Percentiles rank a stretch among this genome's conserved stretches.
Evolutionary conservation across 768 basidiomycete genomes (phyloP).

Genomic region (Hygrophoropsis aurantiaca): DNA sequence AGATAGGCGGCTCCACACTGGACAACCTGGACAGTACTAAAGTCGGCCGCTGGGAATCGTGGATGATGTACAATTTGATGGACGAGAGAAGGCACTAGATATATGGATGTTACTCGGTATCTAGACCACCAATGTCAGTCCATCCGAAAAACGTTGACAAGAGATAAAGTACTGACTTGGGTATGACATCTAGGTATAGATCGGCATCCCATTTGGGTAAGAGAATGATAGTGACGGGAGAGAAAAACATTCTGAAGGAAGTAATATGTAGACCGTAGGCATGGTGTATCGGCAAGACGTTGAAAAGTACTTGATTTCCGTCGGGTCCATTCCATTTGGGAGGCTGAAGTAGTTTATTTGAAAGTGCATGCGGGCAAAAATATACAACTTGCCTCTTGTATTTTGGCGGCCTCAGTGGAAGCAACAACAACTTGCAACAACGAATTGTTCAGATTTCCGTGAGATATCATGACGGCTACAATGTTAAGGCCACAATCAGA

Average conservation of each 20-base stretch:
- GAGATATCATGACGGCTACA: constrained; percentile 71
- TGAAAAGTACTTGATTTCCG: constrained; percentile 49
- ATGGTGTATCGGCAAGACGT: constrained; percentile 69
- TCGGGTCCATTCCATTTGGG: constrained; percentile 40
- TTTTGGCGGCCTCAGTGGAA: constrained; percentile 27
- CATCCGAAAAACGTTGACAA: background rate
- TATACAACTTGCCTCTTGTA: constrained; percentile 42
- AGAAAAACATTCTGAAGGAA: constrained; percentile 46
- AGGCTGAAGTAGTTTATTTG: constrained; percentile 27
- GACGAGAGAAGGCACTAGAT: constrained; percentile 60
- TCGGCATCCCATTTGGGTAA: constrained; percentile 63
- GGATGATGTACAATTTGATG: constrained; percentile 65
- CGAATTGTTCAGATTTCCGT: constrained; percentile 57
- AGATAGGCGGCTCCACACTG: constrained; percentile 67
- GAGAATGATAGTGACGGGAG: constrained; percentile 49
- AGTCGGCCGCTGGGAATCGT: constrained; percentile 43
- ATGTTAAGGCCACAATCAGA: background rate
- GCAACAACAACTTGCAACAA: constrained; percentile 38
- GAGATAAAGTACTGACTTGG: constrained; percentile 44
- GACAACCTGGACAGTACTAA: constrained; percentile 47
- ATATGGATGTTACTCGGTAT: constrained; percentile 50
- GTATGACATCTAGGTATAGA: constrained; percentile 48
- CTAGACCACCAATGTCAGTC: constrained; percentile 31
- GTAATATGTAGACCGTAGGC: constrained; percentile 58
- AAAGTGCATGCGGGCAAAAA: background rate